Base-by-base conservation (phyloP, 371 early-diverging fungal genomes). In the Haplosporangium sp. region DNA sequence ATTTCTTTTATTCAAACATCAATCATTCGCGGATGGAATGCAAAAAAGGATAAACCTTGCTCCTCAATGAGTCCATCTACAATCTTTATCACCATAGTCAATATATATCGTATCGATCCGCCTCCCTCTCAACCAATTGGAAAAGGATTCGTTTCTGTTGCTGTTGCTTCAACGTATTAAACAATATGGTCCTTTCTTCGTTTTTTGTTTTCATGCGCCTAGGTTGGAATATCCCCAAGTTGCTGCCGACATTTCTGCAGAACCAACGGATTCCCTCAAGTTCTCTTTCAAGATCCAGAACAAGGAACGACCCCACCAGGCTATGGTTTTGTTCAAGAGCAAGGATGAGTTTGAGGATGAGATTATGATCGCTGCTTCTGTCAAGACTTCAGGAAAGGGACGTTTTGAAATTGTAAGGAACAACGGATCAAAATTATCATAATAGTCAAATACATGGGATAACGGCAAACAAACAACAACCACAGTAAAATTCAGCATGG, bases 281-380 rank as follows among this genome's bases (percentile, higher is more conserved):
- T 66, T 79, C 48, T 69, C 75, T 10, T 79, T 74, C 74, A 79
- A 79, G 72, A 35, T 79, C 42, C 65, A 74, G 48, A 79, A 71
- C 53, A 67, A 63, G 65, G 81, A 67, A 6, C 67, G 65, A 34
- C 81, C 81, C 15, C 81, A 79, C 35, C 81, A 79, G 38, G 81
- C 81, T 19, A 79, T 79, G 81, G 71, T 79, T 19, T 52, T 70
- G 37, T 79, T 79, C 35, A 56, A 74, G 69, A 79, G 81, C 53
- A 71, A 79, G 71, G 81, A 79, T 67, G 81, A 79, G 27, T 71
- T 63, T 59, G 57, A 66, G 47, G 81, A 79, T 57, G 67, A 74
- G 65, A 65, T 79, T 53, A 71, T 74, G 71, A 65, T 79, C 5
- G 75, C 71, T 48, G 75, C 74, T 4, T 61, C 74, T 10, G 75